Percentiles rank a stretch among this genome's conserved stretches.
phyloP scores from a whole-genome alignment of 179 eudicot species.

The Camellia oleifera region DNA sequence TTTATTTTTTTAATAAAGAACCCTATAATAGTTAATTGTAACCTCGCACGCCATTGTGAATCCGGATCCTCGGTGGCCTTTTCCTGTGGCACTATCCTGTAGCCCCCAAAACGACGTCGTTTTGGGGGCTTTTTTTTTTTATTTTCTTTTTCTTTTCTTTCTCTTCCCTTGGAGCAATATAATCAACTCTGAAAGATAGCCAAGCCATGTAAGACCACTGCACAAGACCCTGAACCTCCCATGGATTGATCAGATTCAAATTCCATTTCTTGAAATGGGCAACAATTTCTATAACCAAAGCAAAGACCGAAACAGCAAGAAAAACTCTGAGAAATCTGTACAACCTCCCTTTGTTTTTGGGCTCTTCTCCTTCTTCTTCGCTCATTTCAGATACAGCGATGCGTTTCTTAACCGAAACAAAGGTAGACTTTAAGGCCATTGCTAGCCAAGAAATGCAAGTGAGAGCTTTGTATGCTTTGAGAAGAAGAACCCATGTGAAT shows the following conservation, averaged over 20 bases:
- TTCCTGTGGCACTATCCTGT: too few relatives aligned
- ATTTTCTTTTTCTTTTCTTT: too few relatives aligned
- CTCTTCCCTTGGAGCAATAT: slow-evolving; percentile 38
- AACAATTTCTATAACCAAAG: slow-evolving; percentile 49
- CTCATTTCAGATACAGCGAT: slow-evolving; percentile 36
- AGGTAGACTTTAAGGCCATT: slow-evolving; percentile 16
- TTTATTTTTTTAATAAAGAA: too few relatives aligned
- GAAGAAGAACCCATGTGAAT: slow-evolving; percentile 46
- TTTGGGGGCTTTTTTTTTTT: too few relatives aligned
- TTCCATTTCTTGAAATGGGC: slow-evolving; percentile 72
- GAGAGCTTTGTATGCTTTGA: slow-evolving; percentile 42
- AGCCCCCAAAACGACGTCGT: too few relatives aligned
- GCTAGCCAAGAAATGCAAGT: slow-evolving; percentile 47
- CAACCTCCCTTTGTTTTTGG: slow-evolving; percentile 48
- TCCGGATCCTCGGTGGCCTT: too few relatives aligned
- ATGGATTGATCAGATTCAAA: slow-evolving; percentile 41
- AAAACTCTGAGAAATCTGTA: slow-evolving; percentile 59
- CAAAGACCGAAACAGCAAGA: slow-evolving; percentile 45
- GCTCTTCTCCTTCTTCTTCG: slow-evolving; percentile 43
- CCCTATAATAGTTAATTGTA: too few relatives aligned
- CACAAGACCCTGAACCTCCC: slow-evolving; percentile 44
- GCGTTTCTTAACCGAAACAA: slow-evolving; percentile 49
- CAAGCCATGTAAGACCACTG: slow-evolving; percentile 60
- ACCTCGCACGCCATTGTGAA: too few relatives aligned
- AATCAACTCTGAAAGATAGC: slow-evolving; percentile 56